Evolutionary conservation across 176 grass and related monocot genomes (phyloP), one percentile per base, ranked within the genome.

Genomic region (Pharus latifolius): DNA sequence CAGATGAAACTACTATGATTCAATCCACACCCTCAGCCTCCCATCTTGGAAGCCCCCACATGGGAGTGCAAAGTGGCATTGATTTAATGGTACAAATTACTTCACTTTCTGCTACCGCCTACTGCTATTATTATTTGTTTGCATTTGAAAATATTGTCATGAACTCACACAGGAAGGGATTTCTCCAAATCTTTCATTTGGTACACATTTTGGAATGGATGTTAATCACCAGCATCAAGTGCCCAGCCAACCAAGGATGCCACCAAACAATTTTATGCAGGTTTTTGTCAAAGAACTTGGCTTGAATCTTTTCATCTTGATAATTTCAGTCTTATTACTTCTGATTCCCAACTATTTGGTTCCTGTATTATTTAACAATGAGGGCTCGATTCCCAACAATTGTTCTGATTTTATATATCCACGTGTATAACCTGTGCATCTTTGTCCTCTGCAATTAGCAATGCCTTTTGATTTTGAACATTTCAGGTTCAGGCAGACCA

Each of bases 111-210:
- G 49, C 16, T 66, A 61, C 26, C 28, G 37, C 42, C 16, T 66
- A 61, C 26, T 33, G 37, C 42, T 65, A 50, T 43, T 74, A 64
- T 56, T 18, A 37, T 56, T 70, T 47, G 29, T 16, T 70, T 78
- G 3, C 56, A 47, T 76, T 43, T 71, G 29, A 63, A 74, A 48
- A 14, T 76, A 14, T 43, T 34, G 48, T 67, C 63, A 30, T 7
- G 3, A 76, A 85, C 52, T 78, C 78, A 58, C 42, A 72, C 81
- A 99, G 95, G 95, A 92, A 83, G 90, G 70, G 34, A 87, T 99
- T 59, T 67, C 82, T 80, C 76, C 87, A 84, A 87, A 90, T 82
- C 77, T 99, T 11, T 85, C 95, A 83, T 92, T 91, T 75, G 81
- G 90, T 60, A 72, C 56, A 80, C 84, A 85, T 78, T 99, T 88